Conservation (phyloP, 2,329 filamentous ascomycete species). For the Penicillium glabrum region DNA sequence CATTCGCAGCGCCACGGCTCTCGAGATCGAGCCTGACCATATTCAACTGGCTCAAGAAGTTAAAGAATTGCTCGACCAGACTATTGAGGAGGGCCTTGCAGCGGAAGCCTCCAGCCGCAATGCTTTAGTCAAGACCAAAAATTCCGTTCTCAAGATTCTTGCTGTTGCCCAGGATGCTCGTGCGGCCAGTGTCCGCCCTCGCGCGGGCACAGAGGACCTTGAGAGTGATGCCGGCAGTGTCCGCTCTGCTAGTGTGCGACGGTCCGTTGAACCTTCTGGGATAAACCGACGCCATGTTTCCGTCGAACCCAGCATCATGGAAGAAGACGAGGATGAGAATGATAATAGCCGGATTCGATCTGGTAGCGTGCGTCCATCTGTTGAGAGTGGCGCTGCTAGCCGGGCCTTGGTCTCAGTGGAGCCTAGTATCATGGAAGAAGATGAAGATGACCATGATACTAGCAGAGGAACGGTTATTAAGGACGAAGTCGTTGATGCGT, state of each 20-base stretch:
- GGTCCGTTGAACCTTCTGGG: constrained; percentile 30
- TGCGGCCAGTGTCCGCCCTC: constrained; percentile 31
- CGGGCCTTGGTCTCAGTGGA: constrained; percentile 30
- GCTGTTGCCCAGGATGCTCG: constrained; percentile 50
- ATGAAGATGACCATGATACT: constrained; percentile 36
- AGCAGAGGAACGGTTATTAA: constrained; percentile 35
- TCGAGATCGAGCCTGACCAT: constrained; percentile 52
- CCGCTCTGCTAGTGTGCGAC: constrained; percentile 30
- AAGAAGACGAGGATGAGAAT: constrained; percentile 34
- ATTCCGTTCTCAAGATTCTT: constrained; percentile 42
- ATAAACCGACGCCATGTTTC: constrained; percentile 27
- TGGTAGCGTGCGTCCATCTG: constrained; percentile 23
- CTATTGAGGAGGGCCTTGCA: constrained; percentile 49
- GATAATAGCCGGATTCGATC: constrained; percentile 30
- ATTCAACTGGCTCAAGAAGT: constrained; percentile 54
- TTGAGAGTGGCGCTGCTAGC: constrained; percentile 23
- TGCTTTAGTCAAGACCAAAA: constrained; percentile 48
- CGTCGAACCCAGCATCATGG: constrained; percentile 39
- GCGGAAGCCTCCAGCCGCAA: constrained; percentile 45
- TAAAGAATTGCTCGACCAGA: constrained; percentile 59
- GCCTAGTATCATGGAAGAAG: constrained; percentile 40
- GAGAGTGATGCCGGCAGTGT: constrained; percentile 33
- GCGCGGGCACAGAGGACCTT: constrained; percentile 32
- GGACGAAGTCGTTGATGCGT: constrained; percentile 31
- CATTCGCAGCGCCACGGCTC: constrained; percentile 47